Conservation (phyloP, 2,329 filamentous ascomycete genomes). For the Penicillium rolfsii region DNA sequence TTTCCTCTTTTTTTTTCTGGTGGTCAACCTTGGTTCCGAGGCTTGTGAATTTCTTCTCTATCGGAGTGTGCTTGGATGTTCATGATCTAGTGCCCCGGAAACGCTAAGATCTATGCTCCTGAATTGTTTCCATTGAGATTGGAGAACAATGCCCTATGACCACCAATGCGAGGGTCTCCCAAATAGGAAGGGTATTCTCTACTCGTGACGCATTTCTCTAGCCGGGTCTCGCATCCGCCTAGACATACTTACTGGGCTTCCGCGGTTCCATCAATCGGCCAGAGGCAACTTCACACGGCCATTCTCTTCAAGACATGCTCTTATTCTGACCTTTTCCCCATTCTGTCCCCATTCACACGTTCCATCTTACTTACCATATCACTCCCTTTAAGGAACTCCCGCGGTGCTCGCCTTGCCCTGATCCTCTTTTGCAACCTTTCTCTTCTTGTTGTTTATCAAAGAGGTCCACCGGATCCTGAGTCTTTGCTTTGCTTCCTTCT, state of each 20-base stretch:
- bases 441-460: not conserved
- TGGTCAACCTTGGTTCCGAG: constrained; percentile 11
- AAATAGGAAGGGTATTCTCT: constrained; percentile 19
- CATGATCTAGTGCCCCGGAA: constrained; percentile 11
- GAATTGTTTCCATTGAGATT: constrained; percentile 12
- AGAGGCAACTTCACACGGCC: constrained; percentile 8
- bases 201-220: constrained; percentile 25
- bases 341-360: not conserved
- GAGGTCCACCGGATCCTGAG: not conserved
- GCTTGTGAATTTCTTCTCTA: constrained; percentile 12
- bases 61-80: constrained; percentile 15
- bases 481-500: not conserved
- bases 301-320: constrained; percentile 15
- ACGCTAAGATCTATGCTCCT: constrained; percentile 12
- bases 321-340: constrained; percentile 13
- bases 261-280: constrained; percentile 4
- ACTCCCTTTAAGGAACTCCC: not conserved
- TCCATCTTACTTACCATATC: not conserved
- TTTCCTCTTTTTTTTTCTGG: not conserved
- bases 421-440: not conserved
- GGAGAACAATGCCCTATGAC: constrained; percentile 11
- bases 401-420: not conserved
- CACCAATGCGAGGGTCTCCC: constrained; percentile 14
- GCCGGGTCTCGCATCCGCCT: constrained; percentile 12
- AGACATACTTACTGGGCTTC: constrained; percentile 13